These are phyloP conservation scores for Sinapis alba DNA, from an alignment of 441 rosid genomes.

Conservation along the genomic window DNA sequence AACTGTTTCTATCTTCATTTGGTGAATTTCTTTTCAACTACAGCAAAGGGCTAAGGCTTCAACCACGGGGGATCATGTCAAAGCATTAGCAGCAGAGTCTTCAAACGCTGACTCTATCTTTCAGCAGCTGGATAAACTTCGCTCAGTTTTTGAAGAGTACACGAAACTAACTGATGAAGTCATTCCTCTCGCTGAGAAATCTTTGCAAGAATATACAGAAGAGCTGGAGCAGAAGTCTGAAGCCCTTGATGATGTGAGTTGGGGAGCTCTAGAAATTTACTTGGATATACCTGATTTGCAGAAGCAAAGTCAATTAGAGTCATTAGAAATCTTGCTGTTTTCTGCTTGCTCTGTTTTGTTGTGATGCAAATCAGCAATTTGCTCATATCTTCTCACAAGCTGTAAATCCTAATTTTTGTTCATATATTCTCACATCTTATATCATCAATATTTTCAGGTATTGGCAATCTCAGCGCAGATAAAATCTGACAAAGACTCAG, in stretches of 20 bases:
- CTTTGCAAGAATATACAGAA: conserved; percentile 65
- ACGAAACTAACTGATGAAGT: conserved; percentile 69
- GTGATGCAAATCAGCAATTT: background rate
- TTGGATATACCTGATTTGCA: conserved; percentile 18
- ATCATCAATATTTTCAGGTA: conserved; percentile 52
- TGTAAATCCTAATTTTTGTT: background rate
- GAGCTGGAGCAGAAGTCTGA: conserved; percentile 91
- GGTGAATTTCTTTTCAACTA: conserved; percentile 36
- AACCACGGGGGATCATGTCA: conserved; percentile 81
- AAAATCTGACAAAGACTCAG: conserved; percentile 84
- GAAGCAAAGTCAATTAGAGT: background rate
- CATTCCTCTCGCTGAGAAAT: conserved; percentile 75
- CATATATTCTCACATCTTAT: background rate
- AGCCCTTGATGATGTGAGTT: conserved; percentile 90
- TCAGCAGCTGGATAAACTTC: conserved; percentile 98
- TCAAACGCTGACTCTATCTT: conserved; percentile 77
- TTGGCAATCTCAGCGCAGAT: conserved; percentile 84
- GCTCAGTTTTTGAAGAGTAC: conserved; percentile 75
- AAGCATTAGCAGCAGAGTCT: conserved; percentile 69
- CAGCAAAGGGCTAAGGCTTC: conserved; percentile 98
- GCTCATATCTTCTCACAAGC: background rate
- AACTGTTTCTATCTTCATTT: conserved; percentile 12
- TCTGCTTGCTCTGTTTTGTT: conserved; percentile 20
- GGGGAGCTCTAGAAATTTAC: conserved; percentile 18
- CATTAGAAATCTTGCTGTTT: conserved; percentile 19